Base-by-base conservation (phyloP, 1,284 basidiomycete species). In the Polyporus tsugae region DNA sequence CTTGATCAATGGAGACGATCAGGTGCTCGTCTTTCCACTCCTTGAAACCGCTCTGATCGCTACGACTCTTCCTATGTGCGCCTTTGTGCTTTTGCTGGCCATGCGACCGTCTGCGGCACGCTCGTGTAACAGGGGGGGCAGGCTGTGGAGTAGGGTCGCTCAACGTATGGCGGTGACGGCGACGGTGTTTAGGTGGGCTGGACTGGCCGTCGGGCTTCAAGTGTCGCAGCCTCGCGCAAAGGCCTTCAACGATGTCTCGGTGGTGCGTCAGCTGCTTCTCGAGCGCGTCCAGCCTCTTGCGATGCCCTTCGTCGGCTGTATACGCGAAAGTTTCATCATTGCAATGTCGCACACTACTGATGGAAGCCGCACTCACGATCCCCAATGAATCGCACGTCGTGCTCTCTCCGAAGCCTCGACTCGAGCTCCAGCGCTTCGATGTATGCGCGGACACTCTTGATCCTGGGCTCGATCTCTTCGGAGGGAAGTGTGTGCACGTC, bases 241-340 rank as follows among this genome's bases (percentile, higher is more conserved):
- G 38, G 10, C n/a, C 11, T 13, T 25, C 58, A 19, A 60, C 10
- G 6, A 60, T 38, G 38, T 60, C 58, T 4, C 38, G n/a, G 22
- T 60, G 58, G 38, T 60, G 58, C 36, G 36, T 42, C 36, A 60
- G 7, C 58, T 60, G 58, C 58, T 60, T 25, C 13, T 60, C 36
- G 4, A 60, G 58, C 7, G 35, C 38, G 10, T 60, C n/a, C 36
- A 60, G 22, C 58, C 58, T 39, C 36, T 41, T 11, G n/a, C 13
- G 58, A 15, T 60, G 58, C 4, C 58, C 58, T 15, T 39, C 22
- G 13, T 60, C 38, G 10, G 58, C 58, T 60, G 22, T 38, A n/a
- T 19, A 22, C 22, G 58, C 36, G 19, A 2, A 11, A 19, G 15
- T 36, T 35, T 36, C 55, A 39, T 52, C 10, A 13, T 36, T n/a